A percentile compares a stretch with the other conserved stretches of the same genome.
Evolutionary conservation across 2,329 filamentous ascomycete genomes (phyloP).

Genomic region (Akanthomyces lecanii): DNA sequence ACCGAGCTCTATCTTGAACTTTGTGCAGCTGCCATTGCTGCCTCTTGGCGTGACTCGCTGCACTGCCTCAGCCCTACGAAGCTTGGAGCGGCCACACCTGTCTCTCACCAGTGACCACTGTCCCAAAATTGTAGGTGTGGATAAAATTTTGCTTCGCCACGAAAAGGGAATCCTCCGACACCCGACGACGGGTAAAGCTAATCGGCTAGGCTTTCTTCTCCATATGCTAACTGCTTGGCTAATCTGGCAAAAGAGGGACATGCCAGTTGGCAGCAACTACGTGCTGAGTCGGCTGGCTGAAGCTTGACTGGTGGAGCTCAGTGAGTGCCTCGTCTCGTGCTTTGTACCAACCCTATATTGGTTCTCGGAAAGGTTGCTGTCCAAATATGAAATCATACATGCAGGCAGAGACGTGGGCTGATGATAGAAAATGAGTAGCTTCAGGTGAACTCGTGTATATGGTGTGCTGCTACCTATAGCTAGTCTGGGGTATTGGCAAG

Average conservation of each 20-base stretch:
- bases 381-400: background rate
- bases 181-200: constrained; percentile 2
- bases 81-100: background rate
- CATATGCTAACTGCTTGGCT: background rate
- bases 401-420: background rate
- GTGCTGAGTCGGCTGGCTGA: background rate
- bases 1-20: background rate
- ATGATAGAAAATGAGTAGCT: background rate
- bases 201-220: constrained; percentile 7
- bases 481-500: background rate
- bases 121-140: background rate
- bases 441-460: background rate
- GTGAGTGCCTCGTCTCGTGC: background rate
- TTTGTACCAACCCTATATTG: constrained; percentile 8
- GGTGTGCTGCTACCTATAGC: background rate
- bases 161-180: background rate
- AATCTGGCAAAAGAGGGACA: background rate
- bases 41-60: background rate
- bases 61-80: constrained; percentile 15
- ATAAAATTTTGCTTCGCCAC: constrained; percentile 2
- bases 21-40: background rate
- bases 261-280: background rate
- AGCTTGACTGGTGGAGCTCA: background rate
- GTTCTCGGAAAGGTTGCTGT: background rate
- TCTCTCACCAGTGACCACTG: background rate